Percentiles rank a stretch among this genome's conserved stretches.
These are phyloP conservation scores for Pelargonium cotyledonis DNA, from an alignment of 441 rosid genomes.

Conservation along the genomic window DNA sequence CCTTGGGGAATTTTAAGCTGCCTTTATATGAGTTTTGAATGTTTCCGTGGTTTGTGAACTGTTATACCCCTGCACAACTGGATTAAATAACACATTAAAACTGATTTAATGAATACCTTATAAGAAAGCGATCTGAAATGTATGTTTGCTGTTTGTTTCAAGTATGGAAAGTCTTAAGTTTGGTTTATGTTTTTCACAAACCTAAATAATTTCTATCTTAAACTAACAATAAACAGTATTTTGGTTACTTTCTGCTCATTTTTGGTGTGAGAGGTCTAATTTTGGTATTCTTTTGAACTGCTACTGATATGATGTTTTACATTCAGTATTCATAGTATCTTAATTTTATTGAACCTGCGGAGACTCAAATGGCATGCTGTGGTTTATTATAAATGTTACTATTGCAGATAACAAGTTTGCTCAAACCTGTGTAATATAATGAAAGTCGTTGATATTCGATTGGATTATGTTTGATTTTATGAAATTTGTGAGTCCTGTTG, in stretches of 20 bases:
- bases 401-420: not conserved
- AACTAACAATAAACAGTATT: not conserved
- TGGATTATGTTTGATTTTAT: not conserved
- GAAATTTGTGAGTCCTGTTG: constrained; percentile 2
- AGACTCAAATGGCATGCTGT: not conserved
- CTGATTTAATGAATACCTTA: not conserved
- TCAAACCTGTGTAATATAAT: constrained; percentile 3
- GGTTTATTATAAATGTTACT: not conserved
- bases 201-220: not conserved
- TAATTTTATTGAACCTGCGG: not conserved
- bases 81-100: not conserved
- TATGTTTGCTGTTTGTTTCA: not conserved
- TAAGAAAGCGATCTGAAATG: not conserved
- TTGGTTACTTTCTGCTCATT: not conserved
- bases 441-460: not conserved
- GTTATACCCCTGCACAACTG: not conserved
- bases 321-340: not conserved
- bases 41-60: not conserved
- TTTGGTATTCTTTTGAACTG: constrained; percentile 2
- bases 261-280: constrained; percentile 4
- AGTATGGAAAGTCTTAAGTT: not conserved
- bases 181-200: not conserved
- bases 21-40: not conserved
- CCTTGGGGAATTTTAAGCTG: not conserved
- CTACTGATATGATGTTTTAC: not conserved